These are phyloP conservation scores for Aphanocladium album DNA, from an alignment of 2,329 filamentous ascomycete genomes.

Conservation along the genomic window DNA sequence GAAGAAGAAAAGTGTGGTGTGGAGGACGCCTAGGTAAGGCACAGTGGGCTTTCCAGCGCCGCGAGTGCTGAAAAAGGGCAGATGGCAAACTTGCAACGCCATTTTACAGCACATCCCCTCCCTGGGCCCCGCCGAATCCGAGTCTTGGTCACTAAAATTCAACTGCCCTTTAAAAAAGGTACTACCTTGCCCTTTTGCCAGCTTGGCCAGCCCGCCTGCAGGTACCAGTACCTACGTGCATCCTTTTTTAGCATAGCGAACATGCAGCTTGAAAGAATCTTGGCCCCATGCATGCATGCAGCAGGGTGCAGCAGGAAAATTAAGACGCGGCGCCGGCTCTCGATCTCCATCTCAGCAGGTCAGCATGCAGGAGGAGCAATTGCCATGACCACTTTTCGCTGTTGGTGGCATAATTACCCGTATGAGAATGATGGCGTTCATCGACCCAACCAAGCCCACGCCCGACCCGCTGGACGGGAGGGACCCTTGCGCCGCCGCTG, in stretches of 20 bases:
- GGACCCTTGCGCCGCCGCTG: background rate
- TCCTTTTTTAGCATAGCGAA: background rate
- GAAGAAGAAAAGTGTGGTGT: no score
- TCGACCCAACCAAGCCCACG: background rate
- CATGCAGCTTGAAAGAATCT: slow-evolving; percentile 1
- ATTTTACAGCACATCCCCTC: background rate
- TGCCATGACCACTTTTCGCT: background rate
- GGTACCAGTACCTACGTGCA: background rate
- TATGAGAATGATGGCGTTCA: background rate
- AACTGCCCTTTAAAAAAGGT: no score
- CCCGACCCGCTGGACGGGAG: slow-evolving; percentile 4
- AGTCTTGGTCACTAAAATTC: no score
- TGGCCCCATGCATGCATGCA: background rate
- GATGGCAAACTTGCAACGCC: no score
- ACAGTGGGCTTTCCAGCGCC: no score
- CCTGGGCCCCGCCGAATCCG: no score
- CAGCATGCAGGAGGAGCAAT: background rate
- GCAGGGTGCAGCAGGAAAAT: background rate
- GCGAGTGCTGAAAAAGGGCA: no score
- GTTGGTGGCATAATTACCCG: background rate
- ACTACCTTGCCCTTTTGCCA: background rate
- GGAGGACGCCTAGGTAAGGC: no score
- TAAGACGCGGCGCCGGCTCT: background rate
- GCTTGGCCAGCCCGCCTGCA: background rate
- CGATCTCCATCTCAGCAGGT: slow-evolving; percentile 3